Evolutionary conservation across 306 rosid species (phyloP).

Genomic region (Carpinus viminea): DNA sequence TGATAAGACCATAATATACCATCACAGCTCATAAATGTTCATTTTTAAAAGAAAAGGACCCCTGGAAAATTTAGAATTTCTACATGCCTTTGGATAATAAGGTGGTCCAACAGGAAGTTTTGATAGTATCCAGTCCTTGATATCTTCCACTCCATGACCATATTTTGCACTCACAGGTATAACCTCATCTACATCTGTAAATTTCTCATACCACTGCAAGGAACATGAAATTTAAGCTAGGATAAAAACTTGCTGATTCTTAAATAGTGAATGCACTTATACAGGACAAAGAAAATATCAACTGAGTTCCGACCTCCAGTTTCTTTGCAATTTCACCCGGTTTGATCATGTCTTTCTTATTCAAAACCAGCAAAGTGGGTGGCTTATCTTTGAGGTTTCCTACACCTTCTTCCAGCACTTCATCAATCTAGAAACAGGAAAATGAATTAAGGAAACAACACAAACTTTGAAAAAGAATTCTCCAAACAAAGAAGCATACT

Average conservation of each 20-base stretch:
- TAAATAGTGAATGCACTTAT: constrained; percentile 15
- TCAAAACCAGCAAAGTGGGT: constrained; percentile 75
- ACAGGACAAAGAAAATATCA: constrained; percentile 33
- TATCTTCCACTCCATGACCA: constrained; percentile 92
- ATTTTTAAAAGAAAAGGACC: background rate
- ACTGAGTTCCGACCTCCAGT: constrained; percentile 66
- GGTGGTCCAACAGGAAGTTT: constrained; percentile 92
- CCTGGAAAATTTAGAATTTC: background rate
- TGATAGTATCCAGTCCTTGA: constrained; percentile 89
- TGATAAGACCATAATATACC: constrained; percentile 13
- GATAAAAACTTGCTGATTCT: constrained; percentile 22
- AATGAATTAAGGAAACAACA: constrained; percentile 29
- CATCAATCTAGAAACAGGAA: constrained; percentile 72
- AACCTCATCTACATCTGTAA: constrained; percentile 80
- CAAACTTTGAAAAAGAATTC: constrained; percentile 9
- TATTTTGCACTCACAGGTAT: constrained; percentile 97
- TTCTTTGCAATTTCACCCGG: constrained; percentile 98
- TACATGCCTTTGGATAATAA: constrained; percentile 84
- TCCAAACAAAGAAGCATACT: constrained; percentile 52
- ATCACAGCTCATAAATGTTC: background rate
- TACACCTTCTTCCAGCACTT: constrained; percentile 75
- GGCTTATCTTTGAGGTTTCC: constrained; percentile 61
- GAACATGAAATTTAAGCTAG: constrained; percentile 25
- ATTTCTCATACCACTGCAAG: constrained; percentile 91
- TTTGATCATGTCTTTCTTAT: constrained; percentile 91